Base-by-base conservation (phyloP, 495 filamentous ascomycete species). In the Penicillium daleae region DNA sequence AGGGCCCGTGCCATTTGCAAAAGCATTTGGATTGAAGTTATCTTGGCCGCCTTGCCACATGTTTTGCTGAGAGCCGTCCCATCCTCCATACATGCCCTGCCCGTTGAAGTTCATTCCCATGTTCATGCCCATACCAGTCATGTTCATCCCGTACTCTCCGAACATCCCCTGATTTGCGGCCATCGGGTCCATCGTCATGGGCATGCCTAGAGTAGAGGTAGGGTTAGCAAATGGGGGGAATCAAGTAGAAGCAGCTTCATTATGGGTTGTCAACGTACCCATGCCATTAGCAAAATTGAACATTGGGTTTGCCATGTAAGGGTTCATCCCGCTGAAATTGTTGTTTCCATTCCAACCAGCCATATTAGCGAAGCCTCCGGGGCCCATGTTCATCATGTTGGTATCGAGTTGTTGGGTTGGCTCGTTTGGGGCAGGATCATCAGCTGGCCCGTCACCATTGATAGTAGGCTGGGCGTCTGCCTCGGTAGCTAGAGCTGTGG, bases 71-170 rank as follows among this genome's bases (percentile, higher is more conserved):
- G 74, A 76, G 70, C 82, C 83, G 72, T 87, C 85, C 83, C 85
- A 87, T 74, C 85, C 85, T 66, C 86, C 86, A 82, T 85, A 85
- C 76, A 81, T 83, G 68, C 80, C 79, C 73, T 86, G 84, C 68
- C 82, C 83, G 77, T 88, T 86, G 83, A 86, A 93, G 67, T 88
- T 90, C 81, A 83, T 79, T 78, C 88, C 90, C 86, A 89, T 88
- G 69, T 88, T 88, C 91, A 95, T 92, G 76, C 89, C 90, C 91
- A 92, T 93, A 82, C 89, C 89, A 86, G 88, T 89, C 89, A 94
- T 94, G 85, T 89, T 91, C 90, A 93, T 92, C 81, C 88, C 88
- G 79, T 88, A 94, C 61, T 89, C 91, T 76, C 90, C 89, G 85
- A 90, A 91, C 89, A 96, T 94, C 75, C 86, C 88, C 77, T 95